Evolutionary conservation across 345 rosid species (phyloP).

Genomic region (Dipteronia dyeriana): DNA sequence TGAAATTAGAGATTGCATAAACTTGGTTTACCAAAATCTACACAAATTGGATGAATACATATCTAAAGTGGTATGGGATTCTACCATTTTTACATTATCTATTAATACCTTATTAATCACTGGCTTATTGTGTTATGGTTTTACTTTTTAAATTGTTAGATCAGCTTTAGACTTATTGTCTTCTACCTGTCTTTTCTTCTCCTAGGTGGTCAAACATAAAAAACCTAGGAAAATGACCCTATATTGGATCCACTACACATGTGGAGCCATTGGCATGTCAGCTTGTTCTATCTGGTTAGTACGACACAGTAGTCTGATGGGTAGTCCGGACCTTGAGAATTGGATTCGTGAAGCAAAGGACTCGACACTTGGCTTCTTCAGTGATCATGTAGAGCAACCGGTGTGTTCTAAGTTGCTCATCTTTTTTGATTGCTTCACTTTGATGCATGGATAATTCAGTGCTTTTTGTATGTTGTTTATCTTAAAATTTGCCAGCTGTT

Average conservation of each 20-base stretch:
- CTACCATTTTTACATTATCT: constrained; percentile 3
- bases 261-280: constrained; percentile 82
- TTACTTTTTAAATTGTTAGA: constrained; percentile 1
- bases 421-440: constrained; percentile 13
- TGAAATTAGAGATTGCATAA: constrained; percentile 70
- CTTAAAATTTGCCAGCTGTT: neutral
- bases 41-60: constrained; percentile 64
- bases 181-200: constrained; percentile 13
- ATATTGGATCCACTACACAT: constrained; percentile 78
- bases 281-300: constrained; percentile 79
- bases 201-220: constrained; percentile 72
- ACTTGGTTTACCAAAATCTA: constrained; percentile 63
- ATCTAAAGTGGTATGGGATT: constrained; percentile 55
- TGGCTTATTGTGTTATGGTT: constrained; percentile 1
- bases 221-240: constrained; percentile 70
- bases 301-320: constrained; percentile 85
- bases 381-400: constrained; percentile 95
- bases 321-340: constrained; percentile 87
- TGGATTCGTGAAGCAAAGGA: constrained; percentile 85
- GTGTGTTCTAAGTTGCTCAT: constrained; percentile 42
- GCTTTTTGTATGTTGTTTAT: neutral
- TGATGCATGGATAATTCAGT: neutral
- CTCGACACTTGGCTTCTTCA: constrained; percentile 66
- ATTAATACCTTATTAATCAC: neutral
- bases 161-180: neutral